Conservation (phyloP, 1,284 basidiomycete species). For the Pyrrhoderma noxium region DNA sequence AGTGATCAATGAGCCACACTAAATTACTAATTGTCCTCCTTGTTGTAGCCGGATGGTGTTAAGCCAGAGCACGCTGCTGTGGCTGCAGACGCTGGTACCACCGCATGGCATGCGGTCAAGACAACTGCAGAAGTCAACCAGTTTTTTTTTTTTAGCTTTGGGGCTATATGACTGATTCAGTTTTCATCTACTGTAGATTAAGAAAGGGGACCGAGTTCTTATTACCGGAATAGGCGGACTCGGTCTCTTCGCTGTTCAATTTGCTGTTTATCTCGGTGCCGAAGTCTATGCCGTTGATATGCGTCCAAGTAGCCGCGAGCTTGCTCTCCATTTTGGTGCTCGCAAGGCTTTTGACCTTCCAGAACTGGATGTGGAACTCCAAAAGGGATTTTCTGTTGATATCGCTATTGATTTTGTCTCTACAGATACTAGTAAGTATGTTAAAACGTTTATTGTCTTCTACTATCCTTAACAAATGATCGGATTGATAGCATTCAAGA, state of each 20-base stretch:
- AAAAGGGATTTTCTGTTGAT: constrained; percentile 23
- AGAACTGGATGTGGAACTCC: constrained; percentile 20
- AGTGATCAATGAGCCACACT: too few relatives aligned
- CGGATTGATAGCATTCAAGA: too few relatives aligned
- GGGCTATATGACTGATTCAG: too few relatives aligned
- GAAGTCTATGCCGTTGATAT: constrained; percentile 25
- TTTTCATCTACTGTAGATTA: too few relatives aligned
- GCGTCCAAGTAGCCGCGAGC: constrained; percentile 22
- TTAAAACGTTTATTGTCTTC: too few relatives aligned
- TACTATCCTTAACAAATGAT: too few relatives aligned
- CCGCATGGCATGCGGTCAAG: constrained; percentile 24
- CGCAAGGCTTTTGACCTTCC: constrained; percentile 22
- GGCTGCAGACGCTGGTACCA: constrained; percentile 24
- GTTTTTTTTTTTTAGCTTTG: too few relatives aligned
- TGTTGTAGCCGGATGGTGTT: constrained; percentile 23
- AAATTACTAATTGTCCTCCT: too few relatives aligned
- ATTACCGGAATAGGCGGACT: constrained; percentile 28
- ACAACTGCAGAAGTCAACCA: constrained; percentile 22
- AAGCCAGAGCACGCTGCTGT: constrained; percentile 23
- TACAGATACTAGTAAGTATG: constrained; percentile 22
- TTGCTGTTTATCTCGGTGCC: constrained; percentile 24
- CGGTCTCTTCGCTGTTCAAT: constrained; percentile 27
- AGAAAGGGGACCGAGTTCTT: constrained; percentile 20
- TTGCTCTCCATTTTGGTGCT: constrained; percentile 24
- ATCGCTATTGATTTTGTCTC: constrained; percentile 25